Percentiles rank a stretch among this genome's conserved stretches.
These are phyloP conservation scores for Alternaria brassicae DNA, from an alignment of 2,329 filamentous ascomycete genomes.

Conservation along the genomic window DNA sequence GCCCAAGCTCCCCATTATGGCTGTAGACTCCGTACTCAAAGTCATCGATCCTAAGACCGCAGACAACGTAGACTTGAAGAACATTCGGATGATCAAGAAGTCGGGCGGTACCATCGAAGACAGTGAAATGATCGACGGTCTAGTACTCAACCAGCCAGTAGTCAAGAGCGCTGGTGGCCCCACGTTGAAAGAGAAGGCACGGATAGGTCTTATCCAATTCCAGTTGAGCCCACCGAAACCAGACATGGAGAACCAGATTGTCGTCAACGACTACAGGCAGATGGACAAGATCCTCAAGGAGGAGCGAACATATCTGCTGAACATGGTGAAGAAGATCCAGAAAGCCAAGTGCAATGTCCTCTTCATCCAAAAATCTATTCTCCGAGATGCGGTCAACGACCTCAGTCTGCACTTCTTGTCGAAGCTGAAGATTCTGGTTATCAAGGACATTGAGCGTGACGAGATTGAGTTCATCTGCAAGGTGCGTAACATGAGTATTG, in stretches of 20 bases:
- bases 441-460: conserved; percentile 98
- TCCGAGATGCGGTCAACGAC: conserved; percentile 97
- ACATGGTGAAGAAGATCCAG: conserved; percentile 99
- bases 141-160: conserved; percentile 90
- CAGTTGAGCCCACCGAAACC: conserved; percentile 98
- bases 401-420: conserved; percentile 96
- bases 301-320: conserved; percentile 95
- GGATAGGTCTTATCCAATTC: conserved; percentile 97
- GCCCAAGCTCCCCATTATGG: conserved; percentile 96
- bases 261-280: conserved; percentile 98
- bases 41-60: conserved; percentile 95
- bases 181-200: conserved; percentile 93
- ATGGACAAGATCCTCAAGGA: conserved; percentile 99
- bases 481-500: conserved; percentile 16
- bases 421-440: conserved; percentile 91
- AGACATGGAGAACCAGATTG: conserved; percentile 99
- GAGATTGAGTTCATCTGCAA: conserved; percentile 99
- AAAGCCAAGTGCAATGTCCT: conserved; percentile 99
- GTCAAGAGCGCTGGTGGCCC: conserved; percentile 94
- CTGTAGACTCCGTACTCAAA: conserved; percentile 93
- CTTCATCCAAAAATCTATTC: conserved; percentile 97
- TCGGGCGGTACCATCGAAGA: conserved; percentile 98
- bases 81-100: conserved; percentile 97
- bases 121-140: conserved; percentile 93
- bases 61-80: conserved; percentile 94